Conservation (phyloP, 495 filamentous ascomycete genomes). For the Trichoderma virens region DNA sequence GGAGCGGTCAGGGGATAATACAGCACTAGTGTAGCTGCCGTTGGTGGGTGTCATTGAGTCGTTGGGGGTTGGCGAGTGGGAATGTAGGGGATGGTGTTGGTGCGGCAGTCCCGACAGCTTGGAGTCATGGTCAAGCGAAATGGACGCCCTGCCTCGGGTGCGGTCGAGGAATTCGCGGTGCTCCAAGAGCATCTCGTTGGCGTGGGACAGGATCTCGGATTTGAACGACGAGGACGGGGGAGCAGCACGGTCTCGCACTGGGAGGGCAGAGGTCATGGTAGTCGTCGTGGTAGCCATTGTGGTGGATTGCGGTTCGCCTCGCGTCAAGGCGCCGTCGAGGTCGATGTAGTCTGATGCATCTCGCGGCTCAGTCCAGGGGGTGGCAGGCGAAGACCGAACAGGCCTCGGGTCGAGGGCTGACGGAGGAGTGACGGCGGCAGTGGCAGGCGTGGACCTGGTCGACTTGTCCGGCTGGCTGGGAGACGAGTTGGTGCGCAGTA, state of each 20-base stretch:
- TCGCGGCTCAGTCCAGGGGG: not conserved
- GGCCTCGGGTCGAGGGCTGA: not conserved
- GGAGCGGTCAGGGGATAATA: constrained; percentile 9
- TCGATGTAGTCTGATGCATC: constrained; percentile 19
- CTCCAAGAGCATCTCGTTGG: constrained; percentile 30
- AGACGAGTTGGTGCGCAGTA: constrained; percentile 14
- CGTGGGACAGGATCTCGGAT: constrained; percentile 22
- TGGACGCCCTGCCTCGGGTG: constrained; percentile 24
- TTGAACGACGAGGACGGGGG: constrained; percentile 15
- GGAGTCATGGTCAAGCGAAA: constrained; percentile 33
- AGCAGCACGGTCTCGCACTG: constrained; percentile 8
- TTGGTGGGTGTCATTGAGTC: constrained; percentile 13
- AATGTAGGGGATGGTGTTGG: constrained; percentile 12
- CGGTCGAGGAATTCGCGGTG: constrained; percentile 28
- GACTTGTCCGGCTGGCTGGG: not conserved
- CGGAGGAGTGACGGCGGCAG: not conserved
- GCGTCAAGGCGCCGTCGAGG: constrained; percentile 8
- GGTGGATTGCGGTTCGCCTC: not conserved
- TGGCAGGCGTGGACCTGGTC: not conserved
- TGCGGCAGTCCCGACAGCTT: constrained; percentile 13
- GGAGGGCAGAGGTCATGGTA: constrained; percentile 10
- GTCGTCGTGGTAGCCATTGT: constrained; percentile 18
- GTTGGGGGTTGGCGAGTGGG: constrained; percentile 13
- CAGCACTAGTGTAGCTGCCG: constrained; percentile 15
- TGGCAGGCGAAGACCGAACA: not conserved